phyloP scores from a whole-genome alignment of 495 filamentous ascomycete species.

The Xeromyces bisporus region DNA sequence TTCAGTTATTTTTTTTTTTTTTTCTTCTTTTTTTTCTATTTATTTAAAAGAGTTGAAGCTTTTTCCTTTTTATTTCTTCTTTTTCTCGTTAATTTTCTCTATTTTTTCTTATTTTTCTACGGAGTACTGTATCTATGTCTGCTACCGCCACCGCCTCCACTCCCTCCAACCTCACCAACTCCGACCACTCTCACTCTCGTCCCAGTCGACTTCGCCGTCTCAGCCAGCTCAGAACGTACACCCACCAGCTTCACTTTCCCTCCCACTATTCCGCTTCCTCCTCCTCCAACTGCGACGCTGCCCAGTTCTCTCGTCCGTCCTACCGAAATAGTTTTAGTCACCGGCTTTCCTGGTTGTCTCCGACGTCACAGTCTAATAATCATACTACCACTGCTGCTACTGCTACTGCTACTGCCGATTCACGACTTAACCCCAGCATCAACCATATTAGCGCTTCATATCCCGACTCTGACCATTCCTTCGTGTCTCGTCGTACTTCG shows the following conservation, averaged over 20 bases:
- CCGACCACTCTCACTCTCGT: conserved; percentile 21
- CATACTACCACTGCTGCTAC: conserved; percentile 6
- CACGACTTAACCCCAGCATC: too few species aligned
- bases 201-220: conserved; percentile 51
- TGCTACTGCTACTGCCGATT: too few species aligned
- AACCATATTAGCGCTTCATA: conserved; percentile 12
- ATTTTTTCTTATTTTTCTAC: background rate
- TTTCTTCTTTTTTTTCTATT: too few species aligned
- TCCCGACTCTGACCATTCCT: conserved; percentile 18
- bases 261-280: conserved; percentile 21
- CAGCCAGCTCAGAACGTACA: conserved; percentile 58
- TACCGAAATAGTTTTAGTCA: conserved; percentile 20
- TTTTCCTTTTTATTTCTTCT: background rate
- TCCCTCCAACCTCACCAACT: conserved; percentile 13
- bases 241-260: conserved; percentile 44
- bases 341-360: conserved; percentile 22
- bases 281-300: conserved; percentile 10
- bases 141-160: conserved; percentile 27
- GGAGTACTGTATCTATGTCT: conserved; percentile 11
- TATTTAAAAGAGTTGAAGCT: background rate
- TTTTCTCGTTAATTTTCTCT: conserved; percentile 2
- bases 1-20: too few species aligned
- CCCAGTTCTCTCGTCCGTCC: conserved; percentile 14
- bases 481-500: conserved; percentile 21
- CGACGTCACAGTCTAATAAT: conserved; percentile 5